phyloP scores from a whole-genome alignment of 345 rosid genomes.

The Eucalyptus marginata region DNA sequence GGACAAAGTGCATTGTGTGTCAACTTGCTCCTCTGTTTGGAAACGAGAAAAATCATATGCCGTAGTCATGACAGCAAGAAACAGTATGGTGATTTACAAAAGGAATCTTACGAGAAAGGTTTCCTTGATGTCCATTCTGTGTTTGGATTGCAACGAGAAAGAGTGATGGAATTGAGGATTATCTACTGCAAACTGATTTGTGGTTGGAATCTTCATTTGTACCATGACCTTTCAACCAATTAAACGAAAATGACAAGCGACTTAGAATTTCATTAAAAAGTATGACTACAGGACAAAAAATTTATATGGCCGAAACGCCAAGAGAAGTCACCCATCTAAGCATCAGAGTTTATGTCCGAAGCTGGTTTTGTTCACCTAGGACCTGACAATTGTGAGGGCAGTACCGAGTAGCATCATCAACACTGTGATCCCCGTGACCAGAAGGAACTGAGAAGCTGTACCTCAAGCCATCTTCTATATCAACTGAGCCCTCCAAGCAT shows the following conservation, averaged over 20 bases:
- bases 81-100: background rate
- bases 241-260: background rate
- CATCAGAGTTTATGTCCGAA: rapidly evolving
- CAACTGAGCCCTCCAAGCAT: background rate
- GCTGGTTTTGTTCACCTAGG: background rate
- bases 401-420: background rate
- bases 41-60: too few species aligned
- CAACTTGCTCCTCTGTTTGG: background rate
- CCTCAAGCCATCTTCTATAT: background rate
- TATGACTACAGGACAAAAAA: background rate
- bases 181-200: background rate
- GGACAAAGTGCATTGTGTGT: background rate
- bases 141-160: background rate
- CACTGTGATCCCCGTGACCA: rapidly evolving
- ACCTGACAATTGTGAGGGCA: background rate
- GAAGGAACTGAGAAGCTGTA: background rate
- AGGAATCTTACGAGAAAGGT: background rate
- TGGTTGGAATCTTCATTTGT: background rate
- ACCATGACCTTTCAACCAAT: background rate
- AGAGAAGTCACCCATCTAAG: background rate
- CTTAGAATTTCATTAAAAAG: background rate
- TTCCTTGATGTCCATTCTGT: background rate
- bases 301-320: background rate
- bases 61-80: background rate
- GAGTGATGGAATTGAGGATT: background rate